Evolutionary conservation across 2,329 filamentous ascomycete species (phyloP), one percentile per base, ranked within the genome.

Genomic region (Myriosclerotinia duriaeana): DNA sequence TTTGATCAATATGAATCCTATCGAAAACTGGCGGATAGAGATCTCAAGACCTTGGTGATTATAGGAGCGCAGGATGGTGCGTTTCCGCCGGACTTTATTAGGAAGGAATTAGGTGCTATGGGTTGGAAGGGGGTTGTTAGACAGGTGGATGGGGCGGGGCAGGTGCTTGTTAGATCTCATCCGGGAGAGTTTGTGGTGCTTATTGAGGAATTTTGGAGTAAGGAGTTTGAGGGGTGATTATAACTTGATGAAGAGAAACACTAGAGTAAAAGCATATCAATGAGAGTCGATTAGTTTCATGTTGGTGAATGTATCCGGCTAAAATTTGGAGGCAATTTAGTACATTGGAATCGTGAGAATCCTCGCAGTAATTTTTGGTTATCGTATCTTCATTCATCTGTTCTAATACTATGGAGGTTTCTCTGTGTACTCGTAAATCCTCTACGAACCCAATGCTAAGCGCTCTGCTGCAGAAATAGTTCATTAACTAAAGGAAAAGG

Each of bases 1-100:
- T 70, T 79, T 64, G 81, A 80, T 71, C 70, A 72, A 38, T 20
- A 48, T 48, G 42, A 60, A 34, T 48, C 42, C 8, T 60, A 60
- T 60, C n/a, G 30, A 1, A 60, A 22, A 17, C 48, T 60, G 56
- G 14, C 15, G 11, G 30, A 48, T 12, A 60, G 42, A 2, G 20
- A 34, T 34, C 14, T 48, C 5, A 22, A 48, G 26, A 36, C 48
- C n/a, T 6, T 48, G 12, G 42, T 60, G 12, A 22, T 60, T 11
- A 20, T 48, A 20, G 56, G 42, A 2, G 56, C 48, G 20, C 9
- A 6, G 2, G 58, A 60, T 60, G 6, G 12, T 60, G 2, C 4
- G 2, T 26, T 50, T 50, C 30, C 58, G 34, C 34, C 30, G 5
- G 58, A 17, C 3, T 38, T 50, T 60, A 20, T 38, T 7, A 22